Base-by-base conservation (phyloP, 768 basidiomycete genomes). In the Porphyrellus cyaneotinctus region DNA sequence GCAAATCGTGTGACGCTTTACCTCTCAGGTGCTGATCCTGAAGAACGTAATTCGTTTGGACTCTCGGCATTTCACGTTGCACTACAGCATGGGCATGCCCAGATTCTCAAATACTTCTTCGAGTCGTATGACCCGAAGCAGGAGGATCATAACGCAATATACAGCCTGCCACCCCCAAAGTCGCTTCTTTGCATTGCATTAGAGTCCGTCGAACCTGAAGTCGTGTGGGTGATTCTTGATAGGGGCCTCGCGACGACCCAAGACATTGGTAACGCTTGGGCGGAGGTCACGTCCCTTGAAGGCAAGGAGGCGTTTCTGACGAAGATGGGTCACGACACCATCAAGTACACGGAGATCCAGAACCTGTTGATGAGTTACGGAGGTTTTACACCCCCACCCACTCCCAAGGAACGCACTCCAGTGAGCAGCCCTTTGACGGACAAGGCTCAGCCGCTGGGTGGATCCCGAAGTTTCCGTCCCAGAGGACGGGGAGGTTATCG, bases 21-120 rank as follows among this genome's bases (percentile, higher is more conserved):
- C 26, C 55, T 43, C 54, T 28, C 61, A 90, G 88, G 81, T 70
- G 87, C 85, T 44, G 85, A 88, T 56, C 74, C 80, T 18, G 87
- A 88, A 54, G 88, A 90, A 64, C 78, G 80, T 47, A 77, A 89
- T 66, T 76, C 74, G 0, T 57, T 72, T 45, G 78, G 78, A 22
- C 71, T 77, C 44, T 86, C 87, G 4, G 78, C 84, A 2, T 83
- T 88, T 70, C 87, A 91, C 66, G 58, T 82, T 47, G 85, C 85
- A 11, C 64, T 90, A 10, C 70, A 75, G 61, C 62, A 62, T 51
- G 82, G 84, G 12, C 72, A 82, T 57, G 60, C 81, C 28, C 56
- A 75, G 13, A 74, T 88, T 53, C 66, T 85, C 53, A 69, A 75
- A 37, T 75, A 83, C 72, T 82, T 89, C 73, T 73, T 90, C 60